Evolutionary conservation across 2,329 filamentous ascomycete genomes (phyloP).

Genomic region (Macrophomina tecta): DNA sequence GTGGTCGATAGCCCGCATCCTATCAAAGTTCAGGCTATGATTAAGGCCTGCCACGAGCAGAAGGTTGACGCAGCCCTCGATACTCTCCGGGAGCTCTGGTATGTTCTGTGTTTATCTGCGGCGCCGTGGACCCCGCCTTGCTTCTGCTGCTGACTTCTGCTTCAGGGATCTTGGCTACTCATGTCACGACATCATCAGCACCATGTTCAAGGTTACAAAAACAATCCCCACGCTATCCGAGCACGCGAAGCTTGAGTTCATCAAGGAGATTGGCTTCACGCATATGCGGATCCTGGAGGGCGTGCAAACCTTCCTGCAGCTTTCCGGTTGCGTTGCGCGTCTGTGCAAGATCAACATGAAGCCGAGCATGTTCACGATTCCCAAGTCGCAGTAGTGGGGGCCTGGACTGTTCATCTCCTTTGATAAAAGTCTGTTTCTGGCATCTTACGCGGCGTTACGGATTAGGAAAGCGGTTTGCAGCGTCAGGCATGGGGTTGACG

Average conservation of each 20-base stretch:
- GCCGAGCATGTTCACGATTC: conserved; percentile 73
- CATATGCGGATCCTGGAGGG: conserved; percentile 99
- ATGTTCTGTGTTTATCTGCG: conserved; percentile 34
- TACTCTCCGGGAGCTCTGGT: conserved; percentile 87
- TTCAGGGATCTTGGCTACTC: conserved; percentile 83
- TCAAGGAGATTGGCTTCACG: conserved; percentile 97
- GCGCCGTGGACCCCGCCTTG: not conserved
- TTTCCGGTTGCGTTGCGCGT: conserved; percentile 89
- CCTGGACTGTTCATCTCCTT: not conserved
- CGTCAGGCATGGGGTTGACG: not conserved
- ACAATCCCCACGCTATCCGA: conserved; percentile 90
- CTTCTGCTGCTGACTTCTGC: not conserved
- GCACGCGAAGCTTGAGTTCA: conserved; percentile 95
- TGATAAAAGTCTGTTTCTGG: conserved; percentile 13
- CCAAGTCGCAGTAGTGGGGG: conserved; percentile 29
- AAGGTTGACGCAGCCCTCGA: conserved; percentile 89
- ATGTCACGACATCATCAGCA: conserved; percentile 98
- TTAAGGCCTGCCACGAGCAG: conserved; percentile 94
- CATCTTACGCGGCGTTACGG: conserved; percentile 23
- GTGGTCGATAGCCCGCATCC: conserved; percentile 97
- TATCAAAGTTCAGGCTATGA: conserved; percentile 97
- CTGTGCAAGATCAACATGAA: conserved; percentile 98
- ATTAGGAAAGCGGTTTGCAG: conserved; percentile 2
- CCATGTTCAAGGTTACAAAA: conserved; percentile 99
- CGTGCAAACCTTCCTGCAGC: conserved; percentile 90